Conservation (phyloP, 352 stramenopile species). For the Globisporangium irregulare region DNA sequence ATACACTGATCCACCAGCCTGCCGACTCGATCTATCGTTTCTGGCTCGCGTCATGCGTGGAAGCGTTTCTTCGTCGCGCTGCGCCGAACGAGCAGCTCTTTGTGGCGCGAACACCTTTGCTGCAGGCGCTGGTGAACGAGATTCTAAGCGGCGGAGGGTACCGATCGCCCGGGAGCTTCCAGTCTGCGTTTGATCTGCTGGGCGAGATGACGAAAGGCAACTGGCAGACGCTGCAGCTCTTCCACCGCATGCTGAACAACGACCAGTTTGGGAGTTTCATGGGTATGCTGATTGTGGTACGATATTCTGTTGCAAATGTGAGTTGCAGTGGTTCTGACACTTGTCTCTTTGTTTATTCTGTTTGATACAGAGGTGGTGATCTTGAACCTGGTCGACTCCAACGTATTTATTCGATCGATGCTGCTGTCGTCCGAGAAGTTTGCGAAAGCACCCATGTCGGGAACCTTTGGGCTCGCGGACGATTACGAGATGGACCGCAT, state of each 20-base stretch:
- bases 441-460: conserved; percentile 30
- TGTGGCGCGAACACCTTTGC: conserved; percentile 82
- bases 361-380: conserved; percentile 80
- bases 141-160: conserved; percentile 81
- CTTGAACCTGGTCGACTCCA: conserved; percentile 94
- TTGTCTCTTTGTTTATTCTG: conserved; percentile 1
- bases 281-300: conserved; percentile 39
- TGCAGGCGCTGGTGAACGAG: conserved; percentile 86
- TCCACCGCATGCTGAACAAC: conserved; percentile 86
- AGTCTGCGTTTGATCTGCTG: conserved; percentile 95
- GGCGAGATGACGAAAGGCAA: conserved; percentile 96
- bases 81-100: conserved; percentile 89
- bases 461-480: conserved; percentile 41
- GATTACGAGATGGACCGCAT: conserved; percentile 75
- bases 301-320: not conserved
- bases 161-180: conserved; percentile 89
- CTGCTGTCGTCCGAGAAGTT: conserved; percentile 80
- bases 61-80: conserved; percentile 92
- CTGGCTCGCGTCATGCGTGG: conserved; percentile 95
- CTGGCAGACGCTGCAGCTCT: conserved; percentile 82
- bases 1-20: conserved; percentile 87
- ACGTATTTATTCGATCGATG: conserved; percentile 96
- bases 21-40: conserved; percentile 95
- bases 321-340: conserved; percentile 7
- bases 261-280: conserved; percentile 90